Conservation (phyloP, 2,329 filamentous ascomycete species). For the Aureobasidium sp. region DNA sequence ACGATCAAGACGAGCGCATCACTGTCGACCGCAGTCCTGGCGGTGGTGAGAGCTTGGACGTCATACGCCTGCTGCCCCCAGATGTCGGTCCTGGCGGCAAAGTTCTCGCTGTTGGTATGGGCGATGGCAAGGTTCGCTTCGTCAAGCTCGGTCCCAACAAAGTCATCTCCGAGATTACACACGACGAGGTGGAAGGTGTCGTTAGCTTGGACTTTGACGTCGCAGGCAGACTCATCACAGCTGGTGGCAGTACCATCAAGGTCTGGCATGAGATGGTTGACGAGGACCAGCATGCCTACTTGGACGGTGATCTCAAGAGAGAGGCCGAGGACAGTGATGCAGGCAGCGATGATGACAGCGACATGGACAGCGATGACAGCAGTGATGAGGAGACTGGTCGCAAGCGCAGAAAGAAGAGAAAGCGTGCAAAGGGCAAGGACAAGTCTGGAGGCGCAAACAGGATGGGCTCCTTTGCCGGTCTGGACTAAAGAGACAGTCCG, state of each 20-base stretch:
- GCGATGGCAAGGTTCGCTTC: constrained; percentile 70
- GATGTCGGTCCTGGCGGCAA: constrained; percentile 59
- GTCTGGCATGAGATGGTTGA: constrained; percentile 68
- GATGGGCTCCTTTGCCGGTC: constrained; percentile 1
- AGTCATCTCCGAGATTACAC: constrained; percentile 58
- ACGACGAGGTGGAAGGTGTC: constrained; percentile 84
- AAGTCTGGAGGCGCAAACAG: constrained; percentile 5
- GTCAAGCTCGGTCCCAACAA: constrained; percentile 68
- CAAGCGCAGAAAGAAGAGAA: constrained; percentile 36
- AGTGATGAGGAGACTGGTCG: constrained; percentile 35
- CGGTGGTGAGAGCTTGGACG: constrained; percentile 72
- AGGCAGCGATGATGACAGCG: constrained; percentile 32
- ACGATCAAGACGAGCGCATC: constrained; percentile 87
- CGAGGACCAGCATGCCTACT: constrained; percentile 39
- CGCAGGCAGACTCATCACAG: constrained; percentile 77
- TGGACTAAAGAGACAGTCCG: not conserved
- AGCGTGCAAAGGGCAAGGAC: constrained; percentile 25
- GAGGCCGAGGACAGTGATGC: constrained; percentile 43
- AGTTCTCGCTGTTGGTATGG: constrained; percentile 70
- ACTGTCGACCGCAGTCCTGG: constrained; percentile 54
- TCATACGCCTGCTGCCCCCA: constrained; percentile 63
- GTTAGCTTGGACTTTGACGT: constrained; percentile 77
- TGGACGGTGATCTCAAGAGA: constrained; percentile 29
- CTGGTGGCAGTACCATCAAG: constrained; percentile 77
- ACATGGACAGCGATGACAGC: constrained; percentile 23